Evolutionary conservation across 345 rosid species (phyloP), one percentile per base, ranked within the genome.

Genomic region (Moringa oleifera): DNA sequence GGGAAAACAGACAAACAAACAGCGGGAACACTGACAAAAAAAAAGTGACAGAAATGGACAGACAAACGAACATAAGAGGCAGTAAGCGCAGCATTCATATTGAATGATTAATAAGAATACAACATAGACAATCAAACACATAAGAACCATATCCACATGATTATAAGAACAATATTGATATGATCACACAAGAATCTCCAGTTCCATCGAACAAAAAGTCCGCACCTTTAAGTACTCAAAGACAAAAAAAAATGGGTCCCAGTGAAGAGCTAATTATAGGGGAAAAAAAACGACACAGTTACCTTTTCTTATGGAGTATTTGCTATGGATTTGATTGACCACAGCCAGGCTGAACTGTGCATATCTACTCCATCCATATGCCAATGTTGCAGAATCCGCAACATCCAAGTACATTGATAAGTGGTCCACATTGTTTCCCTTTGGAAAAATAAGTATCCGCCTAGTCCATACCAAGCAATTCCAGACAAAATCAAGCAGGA

Each of bases 381-480:
- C 88, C 82, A 94, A 67, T 21, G 74, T 69, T 0, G 78, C 19
- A 6, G 97, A 86, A 66, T 90, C 97, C 1, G 96, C 96, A 72
- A 90, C 99, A 78, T 90, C 97, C 73, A 94, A 71, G 65, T 94
- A 94, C 95, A 93, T 80, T n/a, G 97, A 90, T 82, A 94, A 66
- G 77, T 94, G 86, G 70, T 90, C 99, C 63, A 83, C 96, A 75
- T 94, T 90, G 85, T 94, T 94, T 67, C 99, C 99, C 66, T 86
- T 90, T 2, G 99, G 97, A 45, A 94, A 94, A 54, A 82, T 82
- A 65, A 93, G 83, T 68, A 90, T 67, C 69, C 96, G 81, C 99
- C 96, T 94, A 80, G 65, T 57, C 24, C 21, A 20, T 2, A 6
- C 20, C 54, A 51, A 51, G 11, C 54, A 3, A 51, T 51, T 13